These are phyloP conservation scores for Blastocystis sp. DNA, from an alignment of 352 stramenopile species.

Conservation along the genomic window DNA sequence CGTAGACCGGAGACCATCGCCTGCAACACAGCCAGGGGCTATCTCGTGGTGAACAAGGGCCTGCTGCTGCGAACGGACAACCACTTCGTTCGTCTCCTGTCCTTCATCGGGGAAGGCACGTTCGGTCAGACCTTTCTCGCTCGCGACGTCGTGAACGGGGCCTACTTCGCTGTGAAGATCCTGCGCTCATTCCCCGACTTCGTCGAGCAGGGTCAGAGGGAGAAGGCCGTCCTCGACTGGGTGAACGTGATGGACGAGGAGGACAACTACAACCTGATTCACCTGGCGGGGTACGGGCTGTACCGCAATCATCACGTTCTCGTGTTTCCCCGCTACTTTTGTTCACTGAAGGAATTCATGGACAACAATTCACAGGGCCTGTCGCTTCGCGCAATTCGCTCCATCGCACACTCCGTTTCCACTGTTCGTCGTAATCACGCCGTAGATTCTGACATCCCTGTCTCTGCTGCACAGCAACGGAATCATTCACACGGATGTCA, in stretches of 20 bases:
- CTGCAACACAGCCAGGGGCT: not conserved
- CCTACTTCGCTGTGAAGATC: not conserved
- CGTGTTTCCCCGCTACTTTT: conserved; percentile 25
- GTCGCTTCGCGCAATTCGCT: not conserved
- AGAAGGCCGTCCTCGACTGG: not conserved
- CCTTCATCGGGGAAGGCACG: not conserved
- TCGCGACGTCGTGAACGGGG: not conserved
- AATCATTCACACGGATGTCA: not conserved
- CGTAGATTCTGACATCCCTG: not conserved
- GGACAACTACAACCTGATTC: not conserved
- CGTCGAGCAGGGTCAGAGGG: not conserved
- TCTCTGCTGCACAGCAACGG: not conserved
- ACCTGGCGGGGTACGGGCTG: not conserved
- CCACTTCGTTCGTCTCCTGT: not conserved
- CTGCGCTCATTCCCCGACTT: conserved; percentile 1
- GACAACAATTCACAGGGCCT: not conserved
- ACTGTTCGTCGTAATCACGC: not conserved
- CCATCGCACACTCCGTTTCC: not conserved
- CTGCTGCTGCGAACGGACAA: not conserved
- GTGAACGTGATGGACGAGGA: not conserved
- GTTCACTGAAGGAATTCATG: not conserved
- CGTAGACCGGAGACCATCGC: not conserved
- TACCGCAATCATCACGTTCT: conserved; percentile 12
- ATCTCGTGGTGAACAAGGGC: not conserved
- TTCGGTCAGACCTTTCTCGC: conserved; percentile 7